Evolutionary conservation across 352 stramenopile species (phyloP).

Genomic region (Pythium angustatum): DNA sequence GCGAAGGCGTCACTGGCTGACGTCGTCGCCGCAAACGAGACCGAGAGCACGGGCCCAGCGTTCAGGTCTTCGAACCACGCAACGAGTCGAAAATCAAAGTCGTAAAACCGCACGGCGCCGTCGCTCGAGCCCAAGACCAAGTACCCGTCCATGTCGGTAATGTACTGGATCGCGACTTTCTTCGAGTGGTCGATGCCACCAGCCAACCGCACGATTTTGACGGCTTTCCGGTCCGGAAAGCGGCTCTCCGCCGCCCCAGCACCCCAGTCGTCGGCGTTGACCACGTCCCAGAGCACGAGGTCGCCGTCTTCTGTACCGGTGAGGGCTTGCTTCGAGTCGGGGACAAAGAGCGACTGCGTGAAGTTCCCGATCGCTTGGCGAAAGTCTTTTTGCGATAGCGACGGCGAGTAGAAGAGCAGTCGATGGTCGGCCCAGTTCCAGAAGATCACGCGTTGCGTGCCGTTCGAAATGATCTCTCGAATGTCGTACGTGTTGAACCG

Average conservation of each 20-base stretch:
- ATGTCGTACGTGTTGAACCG: conserved; percentile 91
- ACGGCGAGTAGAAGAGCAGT: conserved; percentile 83
- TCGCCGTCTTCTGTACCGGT: conserved; percentile 87
- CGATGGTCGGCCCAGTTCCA: conserved; percentile 86
- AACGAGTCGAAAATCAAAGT: conserved; percentile 92
- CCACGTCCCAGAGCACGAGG: conserved; percentile 86
- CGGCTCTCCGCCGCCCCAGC: neutral
- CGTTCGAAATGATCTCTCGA: conserved; percentile 88
- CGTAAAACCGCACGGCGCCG: conserved; percentile 91
- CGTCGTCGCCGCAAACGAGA: conserved; percentile 76
- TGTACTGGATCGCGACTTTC: conserved; percentile 52
- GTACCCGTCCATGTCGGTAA: conserved; percentile 87
- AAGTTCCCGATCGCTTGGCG: conserved; percentile 82
- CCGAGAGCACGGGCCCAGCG: conserved; percentile 81
- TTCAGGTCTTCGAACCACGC: conserved; percentile 95
- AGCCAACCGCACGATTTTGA: conserved; percentile 83
- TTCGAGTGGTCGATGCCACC: conserved; percentile 48
- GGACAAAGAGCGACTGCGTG: conserved; percentile 87
- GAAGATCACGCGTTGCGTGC: conserved; percentile 84
- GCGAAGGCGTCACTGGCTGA: conserved; percentile 7
- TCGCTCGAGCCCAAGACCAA: conserved; percentile 89
- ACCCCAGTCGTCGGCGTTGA: conserved; percentile 33
- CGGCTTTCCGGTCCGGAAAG: conserved; percentile 68
- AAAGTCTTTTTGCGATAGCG: conserved; percentile 82
- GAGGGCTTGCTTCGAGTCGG: conserved; percentile 79